phyloP scores from a whole-genome alignment of 805 yeast genomes.

The Lipomyces sp. region DNA sequence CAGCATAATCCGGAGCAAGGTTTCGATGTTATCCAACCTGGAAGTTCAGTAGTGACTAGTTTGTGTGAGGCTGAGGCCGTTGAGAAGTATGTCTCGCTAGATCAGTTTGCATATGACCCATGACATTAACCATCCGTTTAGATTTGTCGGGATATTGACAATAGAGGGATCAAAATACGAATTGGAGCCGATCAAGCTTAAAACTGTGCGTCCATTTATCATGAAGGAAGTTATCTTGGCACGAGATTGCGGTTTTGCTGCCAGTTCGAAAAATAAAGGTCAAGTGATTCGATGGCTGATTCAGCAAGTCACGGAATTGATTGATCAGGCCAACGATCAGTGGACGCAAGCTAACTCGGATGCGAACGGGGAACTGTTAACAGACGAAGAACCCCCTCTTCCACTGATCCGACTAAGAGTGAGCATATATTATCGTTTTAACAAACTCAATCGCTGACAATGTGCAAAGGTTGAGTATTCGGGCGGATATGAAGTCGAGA shows the following conservation, averaged over 20 bases:
- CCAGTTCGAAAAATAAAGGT: constrained; percentile 63
- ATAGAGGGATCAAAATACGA: constrained; percentile 62
- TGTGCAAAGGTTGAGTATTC: constrained; percentile 61
- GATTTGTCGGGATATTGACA: constrained; percentile 64
- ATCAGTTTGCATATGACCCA: background rate
- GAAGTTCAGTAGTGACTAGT: constrained; percentile 92
- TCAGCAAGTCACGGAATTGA: constrained; percentile 68
- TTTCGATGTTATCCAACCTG: constrained; percentile 86
- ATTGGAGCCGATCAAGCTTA: constrained; percentile 64
- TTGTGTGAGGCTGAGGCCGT: constrained; percentile 82
- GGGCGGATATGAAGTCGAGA: constrained; percentile 91
- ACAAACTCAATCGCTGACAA: constrained; percentile 41
- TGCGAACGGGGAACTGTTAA: constrained; percentile 40
- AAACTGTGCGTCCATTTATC: constrained; percentile 80
- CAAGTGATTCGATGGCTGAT: constrained; percentile 65
- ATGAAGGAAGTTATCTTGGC: constrained; percentile 67
- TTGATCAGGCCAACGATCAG: constrained; percentile 59
- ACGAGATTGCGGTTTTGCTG: constrained; percentile 58
- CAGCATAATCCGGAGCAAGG: constrained; percentile 58
- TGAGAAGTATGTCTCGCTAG: constrained; percentile 54
- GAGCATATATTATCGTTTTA: background rate
- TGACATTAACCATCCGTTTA: background rate
- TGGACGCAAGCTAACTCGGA: constrained; percentile 50
- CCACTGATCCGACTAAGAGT: constrained; percentile 80
- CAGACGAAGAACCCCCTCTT: constrained; percentile 58